Evolutionary conservation across 2,329 filamentous ascomycete species (phyloP).

Genomic region (Aspergillus calidoustus): DNA sequence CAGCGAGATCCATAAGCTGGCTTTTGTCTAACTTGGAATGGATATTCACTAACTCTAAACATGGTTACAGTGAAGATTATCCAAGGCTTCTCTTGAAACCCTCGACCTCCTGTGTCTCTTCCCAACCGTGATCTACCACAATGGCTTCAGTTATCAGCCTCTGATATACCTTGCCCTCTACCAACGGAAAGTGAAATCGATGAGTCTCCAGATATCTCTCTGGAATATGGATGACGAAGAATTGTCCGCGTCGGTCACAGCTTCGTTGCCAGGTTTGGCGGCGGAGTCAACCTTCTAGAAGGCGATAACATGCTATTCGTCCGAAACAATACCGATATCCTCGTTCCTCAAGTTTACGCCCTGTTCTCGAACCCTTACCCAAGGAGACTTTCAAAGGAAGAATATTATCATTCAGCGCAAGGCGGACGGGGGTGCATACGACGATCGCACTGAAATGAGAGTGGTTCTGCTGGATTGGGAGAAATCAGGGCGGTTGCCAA

Average conservation of each 20-base stretch:
- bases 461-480: conserved; percentile 1
- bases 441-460: not conserved
- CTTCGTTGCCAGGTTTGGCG: conserved; percentile 27
- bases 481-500: not conserved
- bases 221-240: conserved; percentile 5
- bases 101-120: too few relatives aligned
- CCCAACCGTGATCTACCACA: not conserved
- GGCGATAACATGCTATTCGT: conserved; percentile 41
- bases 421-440: not conserved
- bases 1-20: too few relatives aligned
- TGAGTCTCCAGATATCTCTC: conserved; percentile 2
- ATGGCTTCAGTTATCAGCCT: not conserved
- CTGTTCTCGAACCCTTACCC: conserved; percentile 32
- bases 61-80: too few relatives aligned
- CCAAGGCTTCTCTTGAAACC: too few relatives aligned
- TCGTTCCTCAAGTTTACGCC: conserved; percentile 39
- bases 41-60: too few relatives aligned
- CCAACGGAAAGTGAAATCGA: conserved; percentile 4
- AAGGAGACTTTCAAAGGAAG: conserved; percentile 31
- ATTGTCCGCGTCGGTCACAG: conserved; percentile 15
- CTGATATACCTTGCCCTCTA: conserved; percentile 8
- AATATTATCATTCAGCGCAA: conserved; percentile 24
- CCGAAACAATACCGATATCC: conserved; percentile 27
- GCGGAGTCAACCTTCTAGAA: conserved; percentile 31
- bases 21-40: too few relatives aligned